These are phyloP conservation scores for Keithomyces neogunnii DNA, from an alignment of 2,329 filamentous ascomycete species.

Conservation along the genomic window DNA sequence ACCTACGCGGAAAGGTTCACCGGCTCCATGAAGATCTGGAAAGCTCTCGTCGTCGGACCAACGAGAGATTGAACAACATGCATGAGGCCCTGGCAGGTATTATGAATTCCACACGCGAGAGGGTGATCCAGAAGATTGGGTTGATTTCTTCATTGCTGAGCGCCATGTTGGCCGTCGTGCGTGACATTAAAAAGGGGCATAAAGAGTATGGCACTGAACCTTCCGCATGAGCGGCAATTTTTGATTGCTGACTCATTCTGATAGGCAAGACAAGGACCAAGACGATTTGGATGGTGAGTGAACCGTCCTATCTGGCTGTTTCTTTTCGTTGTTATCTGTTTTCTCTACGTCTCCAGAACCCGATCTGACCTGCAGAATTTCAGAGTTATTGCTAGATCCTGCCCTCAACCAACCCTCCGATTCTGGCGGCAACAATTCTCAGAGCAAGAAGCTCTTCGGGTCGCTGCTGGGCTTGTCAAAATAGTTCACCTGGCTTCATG, in stretches of 20 bases:
- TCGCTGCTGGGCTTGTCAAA: neutral
- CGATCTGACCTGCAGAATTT: neutral
- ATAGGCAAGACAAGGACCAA: neutral
- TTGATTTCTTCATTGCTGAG: neutral
- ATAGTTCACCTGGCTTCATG: neutral
- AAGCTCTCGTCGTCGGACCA: slow-evolving; percentile 2
- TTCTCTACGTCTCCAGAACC: neutral
- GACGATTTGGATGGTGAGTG: neutral
- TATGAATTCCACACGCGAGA: neutral
- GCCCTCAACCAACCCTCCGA: neutral
- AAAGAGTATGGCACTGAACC: neutral
- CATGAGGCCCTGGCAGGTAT: slow-evolving; percentile 3
- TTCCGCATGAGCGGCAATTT: neutral
- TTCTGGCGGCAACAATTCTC: neutral
- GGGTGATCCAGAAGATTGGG: neutral
- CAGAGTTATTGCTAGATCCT: neutral
- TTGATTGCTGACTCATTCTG: neutral
- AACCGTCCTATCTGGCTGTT: too few species aligned
- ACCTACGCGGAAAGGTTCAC: neutral
- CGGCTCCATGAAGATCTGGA: slow-evolving; percentile 2
- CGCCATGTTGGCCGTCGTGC: neutral
- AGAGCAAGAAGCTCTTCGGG: neutral
- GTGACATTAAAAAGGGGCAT: neutral
- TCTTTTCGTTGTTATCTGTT: neutral
- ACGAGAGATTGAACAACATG: slow-evolving; percentile 3